phyloP scores from a whole-genome alignment of 768 basidiomycete genomes.

The Serendipita sp. region DNA sequence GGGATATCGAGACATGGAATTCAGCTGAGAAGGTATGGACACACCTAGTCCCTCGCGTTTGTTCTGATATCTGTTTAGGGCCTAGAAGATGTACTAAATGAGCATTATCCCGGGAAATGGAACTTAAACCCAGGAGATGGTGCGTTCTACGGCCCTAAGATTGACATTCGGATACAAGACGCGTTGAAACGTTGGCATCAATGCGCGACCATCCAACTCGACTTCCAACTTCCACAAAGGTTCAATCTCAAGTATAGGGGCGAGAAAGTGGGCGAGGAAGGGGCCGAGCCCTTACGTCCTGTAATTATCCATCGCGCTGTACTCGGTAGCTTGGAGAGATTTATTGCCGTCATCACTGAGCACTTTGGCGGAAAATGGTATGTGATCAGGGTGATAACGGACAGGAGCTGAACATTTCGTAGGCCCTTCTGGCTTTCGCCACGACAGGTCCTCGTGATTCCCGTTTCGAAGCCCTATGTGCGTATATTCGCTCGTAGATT shows the following conservation, averaged over 20 bases:
- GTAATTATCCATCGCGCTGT: conserved; percentile 99
- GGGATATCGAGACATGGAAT: conserved; percentile 80
- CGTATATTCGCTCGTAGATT: conserved; percentile 21
- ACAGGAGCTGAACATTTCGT: conserved; percentile 6
- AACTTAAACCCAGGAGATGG: conserved; percentile 89
- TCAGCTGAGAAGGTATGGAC: conserved; percentile 55
- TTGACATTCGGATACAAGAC: conserved; percentile 92
- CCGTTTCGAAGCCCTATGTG: conserved; percentile 80
- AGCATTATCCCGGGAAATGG: conserved; percentile 79
- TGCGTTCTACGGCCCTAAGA: conserved; percentile 99
- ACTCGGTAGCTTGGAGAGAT: conserved; percentile 82
- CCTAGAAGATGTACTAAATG: conserved; percentile 70
- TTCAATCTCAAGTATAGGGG: conserved; percentile 89
- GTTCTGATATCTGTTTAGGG: conserved; percentile 33
- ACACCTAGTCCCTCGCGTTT: not conserved
- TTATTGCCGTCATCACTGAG: conserved; percentile 93
- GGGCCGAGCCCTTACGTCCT: conserved; percentile 55
- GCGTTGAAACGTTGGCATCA: conserved; percentile 89
- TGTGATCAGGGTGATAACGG: conserved; percentile 14
- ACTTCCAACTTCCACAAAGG: conserved; percentile 94
- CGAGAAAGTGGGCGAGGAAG: not conserved
- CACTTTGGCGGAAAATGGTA: conserved; percentile 98
- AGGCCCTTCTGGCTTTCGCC: conserved; percentile 99
- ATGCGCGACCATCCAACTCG: conserved; percentile 96
- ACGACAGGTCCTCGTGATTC: conserved; percentile 88